Evolutionary conservation across 2,329 filamentous ascomycete species (phyloP).

Genomic region (Hymenoscyphus fructigenus): DNA sequence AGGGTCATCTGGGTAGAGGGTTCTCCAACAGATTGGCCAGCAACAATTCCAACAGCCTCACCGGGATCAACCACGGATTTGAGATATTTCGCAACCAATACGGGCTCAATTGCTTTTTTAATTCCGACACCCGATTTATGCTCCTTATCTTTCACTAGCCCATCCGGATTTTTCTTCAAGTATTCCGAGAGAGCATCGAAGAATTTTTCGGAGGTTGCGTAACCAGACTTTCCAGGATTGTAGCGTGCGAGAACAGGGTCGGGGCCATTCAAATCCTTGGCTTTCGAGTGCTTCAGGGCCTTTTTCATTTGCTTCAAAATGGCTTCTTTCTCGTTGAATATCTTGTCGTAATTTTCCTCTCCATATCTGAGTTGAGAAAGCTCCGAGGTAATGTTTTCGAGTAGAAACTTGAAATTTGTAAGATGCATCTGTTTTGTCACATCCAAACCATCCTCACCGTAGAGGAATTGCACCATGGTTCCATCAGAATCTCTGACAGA

Average conservation of each 20-base stretch:
- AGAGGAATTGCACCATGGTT: conserved; percentile 89
- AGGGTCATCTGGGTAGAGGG: conserved; percentile 99
- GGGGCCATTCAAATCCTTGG: conserved; percentile 49
- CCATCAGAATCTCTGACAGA: conserved; percentile 94
- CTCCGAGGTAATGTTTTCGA: conserved; percentile 81
- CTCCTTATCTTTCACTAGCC: conserved; percentile 53
- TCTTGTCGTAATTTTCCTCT: conserved; percentile 52
- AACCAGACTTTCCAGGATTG: conserved; percentile 74
- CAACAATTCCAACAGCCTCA: conserved; percentile 95
- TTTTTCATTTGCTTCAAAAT: conserved; percentile 73
- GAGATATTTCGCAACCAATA: conserved; percentile 91
- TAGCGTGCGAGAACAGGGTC: conserved; percentile 75
- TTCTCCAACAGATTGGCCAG: conserved; percentile 93
- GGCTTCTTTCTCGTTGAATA: conserved; percentile 63
- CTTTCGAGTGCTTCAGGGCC: conserved; percentile 69
- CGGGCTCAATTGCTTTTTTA: conserved; percentile 58
- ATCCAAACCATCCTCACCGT: conserved; percentile 94
- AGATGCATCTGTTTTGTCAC: conserved; percentile 93
- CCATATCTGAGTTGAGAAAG: conserved; percentile 72
- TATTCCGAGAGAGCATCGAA: conserved; percentile 72
- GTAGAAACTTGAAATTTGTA: conserved; percentile 83
- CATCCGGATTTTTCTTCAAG: conserved; percentile 71
- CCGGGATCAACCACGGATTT: conserved; percentile 90
- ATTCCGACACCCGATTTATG: conserved; percentile 36
- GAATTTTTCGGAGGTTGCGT: conserved; percentile 88